Evolutionary conservation across 805 yeast species (phyloP), one percentile per base, ranked within the genome.

Genomic region (Schwanniomyces vanrijiae): DNA sequence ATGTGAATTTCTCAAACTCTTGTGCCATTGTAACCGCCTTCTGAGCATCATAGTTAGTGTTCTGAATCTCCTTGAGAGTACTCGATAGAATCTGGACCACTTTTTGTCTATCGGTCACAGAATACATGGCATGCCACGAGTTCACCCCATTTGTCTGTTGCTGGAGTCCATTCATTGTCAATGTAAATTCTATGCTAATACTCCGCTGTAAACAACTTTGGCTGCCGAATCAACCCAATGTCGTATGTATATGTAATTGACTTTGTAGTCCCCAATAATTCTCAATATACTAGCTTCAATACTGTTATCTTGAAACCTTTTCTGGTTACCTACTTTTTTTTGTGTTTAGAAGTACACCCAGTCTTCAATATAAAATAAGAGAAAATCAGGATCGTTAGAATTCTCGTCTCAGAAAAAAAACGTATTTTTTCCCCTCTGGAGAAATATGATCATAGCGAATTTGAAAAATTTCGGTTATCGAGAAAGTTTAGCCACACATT

Each of bases 1-100:
- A 86, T 20, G 89, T 78, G 54, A 75, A 81, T 48, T 82, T 79
- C 60, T 86, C 94, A 54, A 83, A 85, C 57, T 85, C 88, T 55
- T 82, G 85, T 3, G 90, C 90, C 55, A 82, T 63, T 26, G 59
- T 51, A 14, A 64, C 60, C 16, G 73, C 75, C 43, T 67, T 66
- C 41, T 64, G 68, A 18, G 64, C 64, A 47, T 69, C 69, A 45
- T 60, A 68, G 45, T 54, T 61, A 33, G 62, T 50, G 24, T 55
- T 62, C 49, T 64, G 75, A 44, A 72, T 61, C 20, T 71, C 76
- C 49, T 65, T 64, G 42, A 73, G 60, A 3, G 75, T 64, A 35
- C 61, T 60, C 39, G 69, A 56, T 16, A 73, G 61, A 29, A 71
- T 61, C 47, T 67, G 72, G 14, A 73, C 70, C 31, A 71, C 71